Base-by-base conservation (phyloP, 768 basidiomycete genomes). In the Tricholoma hemisulphureum region DNA sequence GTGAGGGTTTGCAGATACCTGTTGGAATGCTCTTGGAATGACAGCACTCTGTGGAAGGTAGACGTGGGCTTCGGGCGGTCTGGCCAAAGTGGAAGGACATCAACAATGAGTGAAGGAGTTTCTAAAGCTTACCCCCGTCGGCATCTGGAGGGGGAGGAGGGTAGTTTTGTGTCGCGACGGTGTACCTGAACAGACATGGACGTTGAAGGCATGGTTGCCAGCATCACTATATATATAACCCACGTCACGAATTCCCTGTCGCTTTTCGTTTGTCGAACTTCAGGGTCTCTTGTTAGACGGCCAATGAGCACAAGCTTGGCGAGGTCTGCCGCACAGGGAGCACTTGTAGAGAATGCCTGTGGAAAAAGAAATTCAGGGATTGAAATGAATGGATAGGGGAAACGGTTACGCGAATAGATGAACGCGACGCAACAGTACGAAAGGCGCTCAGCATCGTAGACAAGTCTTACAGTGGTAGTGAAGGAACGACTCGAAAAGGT, bases 241-340 rank as follows among this genome's bases (percentile, higher is more conserved):
- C 64, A 93, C 91, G 80, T 71, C 39, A 92, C 76, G 61, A 84
- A 95, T 81, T 93, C 89, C 68, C 85, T 89, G 55, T 92, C 87
- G 57, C 76, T 83, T 72, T 81, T 90, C 2, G 89, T 88, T 24
- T 74, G 74, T 54, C 85, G 83, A 43, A 83, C 66, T 65, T 91
- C 89, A 37, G 93, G 91, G 46, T 88, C 87, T 67, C 68, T 85
- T 18, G 80, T 82, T 43, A 95, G 72, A 46, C 83, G 83, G 28
- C 93, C 93, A 66, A 95, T 75, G 57, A 95, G 86, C 29, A 80
- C 79, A 61, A 95, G 80, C 71, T 88, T 92, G 26, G 92, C 80
- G 43, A 95, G 65, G 68, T 93, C 88, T 48, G 80, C 71, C 16
- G 77, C 68, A 61, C 83, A 82, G 56, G 80, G 65, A 11, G 79